Conservation (phyloP, 2,329 filamentous ascomycete species). For the Fusarium sp. region DNA sequence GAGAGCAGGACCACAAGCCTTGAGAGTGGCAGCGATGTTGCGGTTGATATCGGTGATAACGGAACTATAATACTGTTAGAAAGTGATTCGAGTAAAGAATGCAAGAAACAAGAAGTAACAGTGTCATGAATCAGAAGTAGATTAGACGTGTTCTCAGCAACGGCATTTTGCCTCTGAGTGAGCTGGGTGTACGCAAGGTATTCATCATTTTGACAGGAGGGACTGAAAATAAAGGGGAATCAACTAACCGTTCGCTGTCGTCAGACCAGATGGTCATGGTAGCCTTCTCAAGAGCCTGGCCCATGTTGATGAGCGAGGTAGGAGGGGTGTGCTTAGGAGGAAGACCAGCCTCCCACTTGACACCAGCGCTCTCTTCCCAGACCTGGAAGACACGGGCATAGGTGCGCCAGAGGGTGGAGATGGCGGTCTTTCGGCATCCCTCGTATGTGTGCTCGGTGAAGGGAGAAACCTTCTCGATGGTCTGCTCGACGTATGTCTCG, state of each 20-base stretch:
- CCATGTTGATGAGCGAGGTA: constrained; percentile 84
- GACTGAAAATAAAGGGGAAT: constrained; percentile 34
- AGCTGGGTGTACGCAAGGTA: constrained; percentile 96
- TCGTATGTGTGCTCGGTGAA: constrained; percentile 92
- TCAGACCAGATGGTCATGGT: constrained; percentile 90
- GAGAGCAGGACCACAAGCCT: constrained; percentile 89
- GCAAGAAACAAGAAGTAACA: constrained; percentile 46
- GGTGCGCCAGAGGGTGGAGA: constrained; percentile 92
- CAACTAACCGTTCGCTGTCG: constrained; percentile 91
- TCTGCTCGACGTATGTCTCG: constrained; percentile 88
- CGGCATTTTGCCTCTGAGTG: constrained; percentile 94
- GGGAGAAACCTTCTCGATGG: constrained; percentile 82
- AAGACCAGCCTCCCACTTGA: constrained; percentile 91
- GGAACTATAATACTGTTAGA: constrained; percentile 71
- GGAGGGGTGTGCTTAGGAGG: constrained; percentile 85
- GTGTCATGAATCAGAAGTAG: constrained; percentile 54
- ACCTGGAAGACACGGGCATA: constrained; percentile 92
- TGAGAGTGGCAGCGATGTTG: constrained; percentile 89
- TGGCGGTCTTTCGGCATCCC: constrained; percentile 90
- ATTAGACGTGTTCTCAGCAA: constrained; percentile 85
- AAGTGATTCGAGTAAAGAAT: constrained; percentile 35
- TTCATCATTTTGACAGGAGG: constrained; percentile 77
- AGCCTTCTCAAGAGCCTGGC: constrained; percentile 84
- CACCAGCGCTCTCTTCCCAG: constrained; percentile 78
- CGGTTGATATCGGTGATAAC: constrained; percentile 96